These are phyloP conservation scores for Fusarium sp. DNA, from an alignment of 2,329 filamentous ascomycete genomes.

Conservation along the genomic window DNA sequence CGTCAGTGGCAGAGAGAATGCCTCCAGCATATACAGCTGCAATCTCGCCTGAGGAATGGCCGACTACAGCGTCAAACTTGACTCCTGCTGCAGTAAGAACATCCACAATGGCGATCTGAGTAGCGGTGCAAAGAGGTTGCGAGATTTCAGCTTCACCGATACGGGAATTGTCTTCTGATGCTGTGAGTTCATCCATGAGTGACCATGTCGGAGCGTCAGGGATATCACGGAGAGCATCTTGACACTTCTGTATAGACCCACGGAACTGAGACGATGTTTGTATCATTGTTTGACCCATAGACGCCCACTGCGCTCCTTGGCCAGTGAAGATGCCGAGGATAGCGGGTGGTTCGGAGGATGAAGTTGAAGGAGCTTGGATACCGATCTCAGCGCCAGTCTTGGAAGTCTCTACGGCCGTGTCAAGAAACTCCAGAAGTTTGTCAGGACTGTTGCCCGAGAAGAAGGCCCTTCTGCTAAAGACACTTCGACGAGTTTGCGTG, in stretches of 20 bases:
- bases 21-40: conserved; percentile 62
- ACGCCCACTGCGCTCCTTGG: neutral
- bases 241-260: neutral
- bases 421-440: neutral
- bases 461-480: neutral
- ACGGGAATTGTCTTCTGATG: neutral
- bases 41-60: conserved; percentile 13
- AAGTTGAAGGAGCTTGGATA: neutral
- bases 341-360: neutral
- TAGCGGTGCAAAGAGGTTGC: conserved; percentile 5
- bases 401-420: neutral
- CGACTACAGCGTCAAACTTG: neutral
- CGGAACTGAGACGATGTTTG: neutral
- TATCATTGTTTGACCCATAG: neutral
- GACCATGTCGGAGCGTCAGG: neutral
- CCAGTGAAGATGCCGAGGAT: conserved; percentile 8
- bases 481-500: neutral
- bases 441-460: neutral
- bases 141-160: neutral
- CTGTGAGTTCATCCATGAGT: neutral
- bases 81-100: neutral
- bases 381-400: conserved; percentile 1
- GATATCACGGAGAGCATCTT: neutral
- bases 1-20: conserved; percentile 46
- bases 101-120: neutral